Conservation (phyloP, 352 stramenopile species). For the Globisporangium sylvaticum region DNA sequence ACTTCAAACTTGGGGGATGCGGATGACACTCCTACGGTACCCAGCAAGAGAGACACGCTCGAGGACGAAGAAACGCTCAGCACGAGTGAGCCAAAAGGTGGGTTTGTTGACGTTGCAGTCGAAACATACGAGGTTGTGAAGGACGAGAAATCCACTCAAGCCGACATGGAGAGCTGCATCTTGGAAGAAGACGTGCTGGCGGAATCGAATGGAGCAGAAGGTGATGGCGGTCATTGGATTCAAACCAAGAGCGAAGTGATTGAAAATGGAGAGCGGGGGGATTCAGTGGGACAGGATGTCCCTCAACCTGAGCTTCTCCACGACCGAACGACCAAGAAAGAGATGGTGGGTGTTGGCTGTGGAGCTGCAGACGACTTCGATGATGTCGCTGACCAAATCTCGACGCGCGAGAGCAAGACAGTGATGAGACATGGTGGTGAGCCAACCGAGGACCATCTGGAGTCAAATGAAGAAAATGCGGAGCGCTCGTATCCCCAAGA, state of each 20-base stretch:
- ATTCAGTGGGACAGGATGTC: not conserved
- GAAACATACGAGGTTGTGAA: not conserved
- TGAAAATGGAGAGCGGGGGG: not conserved
- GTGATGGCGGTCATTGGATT: not conserved
- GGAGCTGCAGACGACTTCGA: not conserved
- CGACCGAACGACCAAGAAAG: not conserved
- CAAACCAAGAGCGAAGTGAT: not conserved
- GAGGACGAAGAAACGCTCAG: not conserved
- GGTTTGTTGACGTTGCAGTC: not conserved
- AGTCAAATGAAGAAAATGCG: not conserved
- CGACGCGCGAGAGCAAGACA: too few relatives aligned
- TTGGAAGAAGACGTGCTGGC: not conserved
- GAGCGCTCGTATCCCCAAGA: not conserved
- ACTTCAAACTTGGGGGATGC: not conserved
- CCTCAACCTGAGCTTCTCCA: not conserved
- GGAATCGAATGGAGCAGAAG: not conserved
- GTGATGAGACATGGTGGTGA: not conserved
- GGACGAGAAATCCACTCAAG: conserved; percentile 2
- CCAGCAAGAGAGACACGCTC: not conserved
- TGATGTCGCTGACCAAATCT: not conserved
- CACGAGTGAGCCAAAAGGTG: not conserved
- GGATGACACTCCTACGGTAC: not conserved
- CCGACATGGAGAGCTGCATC: not conserved
- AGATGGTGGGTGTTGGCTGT: conserved; percentile 1
- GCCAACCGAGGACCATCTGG: not conserved